These are phyloP conservation scores for Fusarium palustre DNA, from an alignment of 2,329 filamentous ascomycete species.

Conservation along the genomic window DNA sequence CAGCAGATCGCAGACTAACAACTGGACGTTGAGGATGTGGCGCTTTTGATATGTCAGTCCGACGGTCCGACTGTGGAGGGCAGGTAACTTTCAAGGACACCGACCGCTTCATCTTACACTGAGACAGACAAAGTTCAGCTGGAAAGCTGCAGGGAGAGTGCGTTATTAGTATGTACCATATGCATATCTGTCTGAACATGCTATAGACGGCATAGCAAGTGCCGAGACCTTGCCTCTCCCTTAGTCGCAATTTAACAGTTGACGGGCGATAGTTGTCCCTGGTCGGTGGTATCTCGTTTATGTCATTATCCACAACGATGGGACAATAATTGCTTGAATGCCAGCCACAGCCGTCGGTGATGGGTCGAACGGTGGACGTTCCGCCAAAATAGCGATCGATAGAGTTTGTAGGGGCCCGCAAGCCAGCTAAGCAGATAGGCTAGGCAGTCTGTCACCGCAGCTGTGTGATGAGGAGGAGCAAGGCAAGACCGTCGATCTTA, in stretches of 20 bases:
- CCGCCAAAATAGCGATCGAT: slow-evolving; percentile 18
- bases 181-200: neutral
- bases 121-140: slow-evolving; percentile 9
- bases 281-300: neutral
- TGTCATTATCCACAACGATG: slow-evolving; percentile 18
- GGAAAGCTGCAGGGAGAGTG: slow-evolving; percentile 3
- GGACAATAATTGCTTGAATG: slow-evolving; percentile 3
- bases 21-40: slow-evolving; percentile 33
- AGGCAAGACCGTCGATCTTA: slow-evolving; percentile 23
- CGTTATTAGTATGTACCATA: neutral
- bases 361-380: slow-evolving; percentile 1
- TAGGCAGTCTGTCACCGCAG: neutral
- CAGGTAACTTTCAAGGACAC: slow-evolving; percentile 14
- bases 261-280: neutral
- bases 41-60: slow-evolving; percentile 21
- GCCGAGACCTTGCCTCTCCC: slow-evolving; percentile 9
- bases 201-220: slow-evolving; percentile 9
- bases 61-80: slow-evolving; percentile 24
- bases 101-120: slow-evolving; percentile 10
- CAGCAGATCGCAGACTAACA: slow-evolving; percentile 28
- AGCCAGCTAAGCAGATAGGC: neutral
- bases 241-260: slow-evolving; percentile 1
- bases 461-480: slow-evolving; percentile 6
- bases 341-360: neutral
- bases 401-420: slow-evolving; percentile 14